A percentile compares a stretch with the other conserved stretches of the same genome.
Conservation (phyloP, 257 asterid species). For the Sherardia arvensis region DNA sequence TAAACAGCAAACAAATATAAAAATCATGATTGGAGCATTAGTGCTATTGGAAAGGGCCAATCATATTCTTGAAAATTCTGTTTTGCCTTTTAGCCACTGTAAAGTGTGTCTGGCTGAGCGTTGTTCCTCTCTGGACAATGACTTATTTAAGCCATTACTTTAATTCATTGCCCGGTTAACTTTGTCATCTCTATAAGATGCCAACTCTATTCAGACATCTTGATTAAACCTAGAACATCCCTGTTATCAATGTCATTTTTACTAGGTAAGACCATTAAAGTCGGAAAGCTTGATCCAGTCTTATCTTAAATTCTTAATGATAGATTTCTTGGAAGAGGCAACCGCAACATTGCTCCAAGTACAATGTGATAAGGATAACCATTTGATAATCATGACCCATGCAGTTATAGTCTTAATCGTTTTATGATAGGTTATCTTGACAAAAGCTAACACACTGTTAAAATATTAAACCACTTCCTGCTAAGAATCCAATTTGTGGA, state of each 20-base stretch:
- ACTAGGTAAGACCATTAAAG: neutral
- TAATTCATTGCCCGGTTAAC: neutral
- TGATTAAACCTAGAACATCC: neutral
- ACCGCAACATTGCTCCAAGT: neutral
- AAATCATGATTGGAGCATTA: neutral
- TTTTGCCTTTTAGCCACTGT: neutral
- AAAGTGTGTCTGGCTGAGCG: neutral
- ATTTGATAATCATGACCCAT: neutral
- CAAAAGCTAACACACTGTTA: slow-evolving; percentile 2
- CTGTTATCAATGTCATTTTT: neutral
- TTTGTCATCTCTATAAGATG: neutral
- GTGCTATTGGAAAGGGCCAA: neutral
- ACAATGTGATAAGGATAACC: neutral
- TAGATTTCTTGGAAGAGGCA: neutral
- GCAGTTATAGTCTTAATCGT: neutral
- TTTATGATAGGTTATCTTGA: neutral
- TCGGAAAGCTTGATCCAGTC: neutral
- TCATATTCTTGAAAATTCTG: neutral
- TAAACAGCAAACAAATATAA: neutral
- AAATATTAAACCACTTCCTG: neutral
- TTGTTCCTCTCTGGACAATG: neutral
- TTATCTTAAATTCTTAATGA: neutral
- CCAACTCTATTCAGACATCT: neutral
- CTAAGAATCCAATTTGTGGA: neutral
- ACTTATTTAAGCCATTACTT: neutral